A percentile compares a stretch with the other conserved stretches of the same genome.
These are phyloP conservation scores for Secale cereale DNA, from an alignment of 176 grass and related monocot genomes.

Conservation along the genomic window DNA sequence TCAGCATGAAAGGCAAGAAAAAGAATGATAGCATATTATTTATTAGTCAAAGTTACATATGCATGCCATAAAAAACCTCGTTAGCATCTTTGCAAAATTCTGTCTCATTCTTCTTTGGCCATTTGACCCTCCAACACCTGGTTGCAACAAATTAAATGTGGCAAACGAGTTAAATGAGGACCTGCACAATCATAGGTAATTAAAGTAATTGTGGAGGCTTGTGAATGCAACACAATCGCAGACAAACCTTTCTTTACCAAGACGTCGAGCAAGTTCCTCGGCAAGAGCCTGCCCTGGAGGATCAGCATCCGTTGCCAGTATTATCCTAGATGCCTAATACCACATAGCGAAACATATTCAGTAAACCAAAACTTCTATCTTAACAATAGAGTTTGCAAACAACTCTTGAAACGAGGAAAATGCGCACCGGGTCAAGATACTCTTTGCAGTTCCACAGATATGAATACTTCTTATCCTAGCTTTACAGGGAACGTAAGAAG, in stretches of 20 bases:
- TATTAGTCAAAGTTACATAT: background rate
- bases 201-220: background rate
- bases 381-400: constrained; percentile 1
- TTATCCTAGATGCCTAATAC: constrained; percentile 88
- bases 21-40: background rate
- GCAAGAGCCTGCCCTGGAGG: constrained; percentile 77
- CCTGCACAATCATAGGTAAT: background rate
- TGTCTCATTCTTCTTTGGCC: constrained; percentile 75
- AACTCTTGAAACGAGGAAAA: constrained; percentile 21
- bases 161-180: constrained; percentile 23
- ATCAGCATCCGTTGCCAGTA: constrained; percentile 88
- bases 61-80: constrained; percentile 57
- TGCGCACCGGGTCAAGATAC: constrained; percentile 71
- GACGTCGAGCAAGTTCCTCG: constrained; percentile 87
- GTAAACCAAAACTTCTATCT: background rate
- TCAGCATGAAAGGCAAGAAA: background rate
- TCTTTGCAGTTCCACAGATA: constrained; percentile 95
- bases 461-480: constrained; percentile 90
- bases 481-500: constrained; percentile 62
- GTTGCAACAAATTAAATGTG: constrained; percentile 29
- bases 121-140: constrained; percentile 95
- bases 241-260: constrained; percentile 98
- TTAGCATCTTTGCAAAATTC: constrained; percentile 93
- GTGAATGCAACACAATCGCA: constrained; percentile 12
- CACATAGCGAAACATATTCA: constrained; percentile 20